Evolutionary conservation across 208 protist genomes (phyloP).

Genomic region (Wallacemonas rigidus): DNA sequence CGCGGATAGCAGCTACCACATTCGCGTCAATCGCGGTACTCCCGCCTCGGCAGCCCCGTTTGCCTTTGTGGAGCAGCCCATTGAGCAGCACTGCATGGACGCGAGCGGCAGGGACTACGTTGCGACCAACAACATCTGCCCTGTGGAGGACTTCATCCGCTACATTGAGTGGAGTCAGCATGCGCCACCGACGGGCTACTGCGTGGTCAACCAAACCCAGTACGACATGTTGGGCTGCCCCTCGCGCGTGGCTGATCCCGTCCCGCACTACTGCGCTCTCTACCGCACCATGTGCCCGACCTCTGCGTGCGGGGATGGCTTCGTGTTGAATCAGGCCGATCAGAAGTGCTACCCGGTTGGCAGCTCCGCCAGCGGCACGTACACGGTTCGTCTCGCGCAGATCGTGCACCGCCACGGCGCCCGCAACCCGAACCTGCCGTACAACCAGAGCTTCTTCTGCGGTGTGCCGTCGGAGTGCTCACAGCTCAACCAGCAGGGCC

Average conservation of each 20-base stretch:
- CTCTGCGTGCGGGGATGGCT: conserved; percentile 25
- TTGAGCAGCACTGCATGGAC: conserved; percentile 32
- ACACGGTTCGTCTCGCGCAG: conserved; percentile 44
- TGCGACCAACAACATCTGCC: conserved; percentile 34
- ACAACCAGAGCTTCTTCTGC: conserved; percentile 38
- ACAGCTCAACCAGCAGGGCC: conserved; percentile 40
- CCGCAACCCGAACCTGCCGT: conserved; percentile 24
- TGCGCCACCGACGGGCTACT: conserved; percentile 17
- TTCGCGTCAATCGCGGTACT: conserved; percentile 18
- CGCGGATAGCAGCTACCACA: conserved; percentile 20
- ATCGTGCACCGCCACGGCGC: conserved; percentile 54
- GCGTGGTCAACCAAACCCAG: conserved; percentile 27
- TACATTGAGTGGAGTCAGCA: conserved; percentile 31
- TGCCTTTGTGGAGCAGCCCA: conserved; percentile 4
- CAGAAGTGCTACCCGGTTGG: conserved; percentile 27
- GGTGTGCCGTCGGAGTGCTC: conserved; percentile 40
- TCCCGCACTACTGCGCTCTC: conserved; percentile 23
- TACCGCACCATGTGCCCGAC: conserved; percentile 38
- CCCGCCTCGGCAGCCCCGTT: conserved; percentile 9
- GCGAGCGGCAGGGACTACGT: conserved; percentile 23
- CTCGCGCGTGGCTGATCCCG: neutral
- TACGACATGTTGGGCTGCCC: conserved; percentile 27
- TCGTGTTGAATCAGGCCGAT: conserved; percentile 21
- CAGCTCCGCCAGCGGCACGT: conserved; percentile 11
- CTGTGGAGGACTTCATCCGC: conserved; percentile 34